Conservation (phyloP, 768 basidiomycete species). For the Podaxis carcinomalis region DNA sequence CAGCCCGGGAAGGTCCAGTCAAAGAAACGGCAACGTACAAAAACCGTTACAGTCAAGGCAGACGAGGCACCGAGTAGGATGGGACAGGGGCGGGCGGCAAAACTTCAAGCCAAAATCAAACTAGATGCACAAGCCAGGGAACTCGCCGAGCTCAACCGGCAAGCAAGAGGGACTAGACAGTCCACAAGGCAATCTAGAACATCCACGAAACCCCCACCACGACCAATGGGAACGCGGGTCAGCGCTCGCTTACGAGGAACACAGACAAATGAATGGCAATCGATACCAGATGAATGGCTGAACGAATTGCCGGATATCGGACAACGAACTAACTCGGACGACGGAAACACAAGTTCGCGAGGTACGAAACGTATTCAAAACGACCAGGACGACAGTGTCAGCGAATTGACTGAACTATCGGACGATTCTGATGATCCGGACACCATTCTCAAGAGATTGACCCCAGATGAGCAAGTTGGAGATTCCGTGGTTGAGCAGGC, state of each 20-base stretch:
- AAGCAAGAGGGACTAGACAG: conserved; percentile 25
- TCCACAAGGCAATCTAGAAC: conserved; percentile 12
- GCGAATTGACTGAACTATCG: conserved; percentile 73
- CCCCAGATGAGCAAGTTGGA: conserved; percentile 2
- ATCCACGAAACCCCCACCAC: conserved; percentile 18
- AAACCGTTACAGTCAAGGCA: background rate
- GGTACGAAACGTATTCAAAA: conserved; percentile 30
- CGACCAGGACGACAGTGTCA: conserved; percentile 58
- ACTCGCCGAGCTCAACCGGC: conserved; percentile 56
- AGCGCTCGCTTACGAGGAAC: conserved; percentile 63
- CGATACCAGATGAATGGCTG: conserved; percentile 76
- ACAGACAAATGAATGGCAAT: conserved; percentile 71
- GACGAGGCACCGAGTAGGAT: conserved; percentile 22
- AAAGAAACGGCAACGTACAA: conserved; percentile 21
- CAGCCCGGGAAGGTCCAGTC: conserved; percentile 14
- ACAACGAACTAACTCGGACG: background rate
- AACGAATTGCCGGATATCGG: conserved; percentile 17
- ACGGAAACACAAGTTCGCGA: conserved; percentile 27
- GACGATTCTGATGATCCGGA: conserved; percentile 33
- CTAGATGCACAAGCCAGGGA: conserved; percentile 67
- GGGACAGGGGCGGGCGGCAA: conserved; percentile 59
- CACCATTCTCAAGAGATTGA: background rate
- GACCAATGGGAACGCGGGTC: conserved; percentile 52
- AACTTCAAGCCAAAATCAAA: conserved; percentile 65
- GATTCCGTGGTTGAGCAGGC: conserved; percentile 8